These are phyloP conservation scores for Scutellaria barbata DNA, from an alignment of 257 asterid species.

Conservation along the genomic window DNA sequence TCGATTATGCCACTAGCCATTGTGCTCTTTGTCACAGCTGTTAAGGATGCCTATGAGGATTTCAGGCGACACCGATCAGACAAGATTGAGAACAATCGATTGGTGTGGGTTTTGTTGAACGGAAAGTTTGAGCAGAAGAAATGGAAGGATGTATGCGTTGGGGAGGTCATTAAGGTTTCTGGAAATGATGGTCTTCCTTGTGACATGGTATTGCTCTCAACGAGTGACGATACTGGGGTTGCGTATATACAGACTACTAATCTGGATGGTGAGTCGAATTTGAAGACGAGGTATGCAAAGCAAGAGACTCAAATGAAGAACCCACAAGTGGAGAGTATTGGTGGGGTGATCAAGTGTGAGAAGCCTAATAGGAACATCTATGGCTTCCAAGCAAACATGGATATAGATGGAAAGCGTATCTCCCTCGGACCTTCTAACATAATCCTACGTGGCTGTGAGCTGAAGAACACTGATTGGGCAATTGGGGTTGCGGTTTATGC, in stretches of 20 bases:
- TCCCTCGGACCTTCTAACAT: slow-evolving; percentile 98
- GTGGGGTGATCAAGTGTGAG: slow-evolving; percentile 87
- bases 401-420: slow-evolving; percentile 76
- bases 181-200: slow-evolving; percentile 86
- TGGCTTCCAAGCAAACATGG: slow-evolving; percentile 92
- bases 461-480: slow-evolving; percentile 93
- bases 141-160: slow-evolving; percentile 85
- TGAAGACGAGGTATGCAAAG: slow-evolving; percentile 94
- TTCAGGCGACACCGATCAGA: slow-evolving; percentile 89
- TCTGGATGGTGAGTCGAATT: slow-evolving; percentile 96
- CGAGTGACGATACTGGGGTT: slow-evolving; percentile 89
- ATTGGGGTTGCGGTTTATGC: slow-evolving; percentile 88
- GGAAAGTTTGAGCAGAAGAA: slow-evolving; percentile 63
- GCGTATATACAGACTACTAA: slow-evolving; percentile 89
- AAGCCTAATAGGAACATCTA: slow-evolving; percentile 94
- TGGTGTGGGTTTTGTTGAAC: slow-evolving; percentile 64
- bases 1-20: slow-evolving; percentile 82
- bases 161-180: slow-evolving; percentile 74
- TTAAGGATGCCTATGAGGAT: slow-evolving; percentile 93
- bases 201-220: slow-evolving; percentile 91
- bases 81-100: slow-evolving; percentile 78
- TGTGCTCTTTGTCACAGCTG: slow-evolving; percentile 88
- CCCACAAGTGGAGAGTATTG: slow-evolving; percentile 46
- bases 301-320: slow-evolving; percentile 84
- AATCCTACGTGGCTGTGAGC: slow-evolving; percentile 90